These are phyloP conservation scores for Cicer yamashitae DNA, from an alignment of 306 rosid genomes.

Conservation along the genomic window DNA sequence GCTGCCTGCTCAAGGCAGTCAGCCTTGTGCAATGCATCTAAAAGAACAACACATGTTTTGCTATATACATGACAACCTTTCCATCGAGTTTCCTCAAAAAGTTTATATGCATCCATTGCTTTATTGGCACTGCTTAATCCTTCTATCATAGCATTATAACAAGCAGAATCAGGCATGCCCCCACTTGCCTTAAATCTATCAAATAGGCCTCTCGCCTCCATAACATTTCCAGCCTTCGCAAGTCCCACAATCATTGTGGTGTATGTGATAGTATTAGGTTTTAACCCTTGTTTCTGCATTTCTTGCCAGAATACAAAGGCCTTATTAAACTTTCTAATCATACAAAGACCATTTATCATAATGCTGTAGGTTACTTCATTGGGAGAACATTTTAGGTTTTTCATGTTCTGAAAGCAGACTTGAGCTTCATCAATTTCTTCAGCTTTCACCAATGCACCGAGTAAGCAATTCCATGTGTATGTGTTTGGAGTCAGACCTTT, in stretches of 20 bases:
- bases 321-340: slow-evolving; percentile 86
- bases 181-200: slow-evolving; percentile 78
- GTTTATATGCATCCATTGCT: slow-evolving; percentile 80
- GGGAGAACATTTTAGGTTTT: slow-evolving; percentile 75
- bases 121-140: slow-evolving; percentile 78
- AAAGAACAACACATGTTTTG: slow-evolving; percentile 84
- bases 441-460: slow-evolving; percentile 89
- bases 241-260: slow-evolving; percentile 93
- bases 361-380: slow-evolving; percentile 81
- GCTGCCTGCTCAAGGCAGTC: slow-evolving; percentile 96
- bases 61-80: slow-evolving; percentile 73
- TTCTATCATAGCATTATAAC: slow-evolving; percentile 86
- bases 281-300: slow-evolving; percentile 86
- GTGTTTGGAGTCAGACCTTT: slow-evolving; percentile 78
- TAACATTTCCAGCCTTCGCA: slow-evolving; percentile 83
- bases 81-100: slow-evolving; percentile 86
- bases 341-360: slow-evolving; percentile 93
- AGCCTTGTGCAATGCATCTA: slow-evolving; percentile 88
- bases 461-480: slow-evolving; percentile 91
- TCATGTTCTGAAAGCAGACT: slow-evolving; percentile 86
- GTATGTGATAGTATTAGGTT: slow-evolving; percentile 79
- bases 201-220: slow-evolving; percentile 74
- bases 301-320: slow-evolving; percentile 98
- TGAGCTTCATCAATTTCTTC: slow-evolving; percentile 92
- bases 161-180: slow-evolving; percentile 79